Conservation (phyloP, 225 moss, liverwort and hornwort species). For the Sphagnum tenellum region DNA sequence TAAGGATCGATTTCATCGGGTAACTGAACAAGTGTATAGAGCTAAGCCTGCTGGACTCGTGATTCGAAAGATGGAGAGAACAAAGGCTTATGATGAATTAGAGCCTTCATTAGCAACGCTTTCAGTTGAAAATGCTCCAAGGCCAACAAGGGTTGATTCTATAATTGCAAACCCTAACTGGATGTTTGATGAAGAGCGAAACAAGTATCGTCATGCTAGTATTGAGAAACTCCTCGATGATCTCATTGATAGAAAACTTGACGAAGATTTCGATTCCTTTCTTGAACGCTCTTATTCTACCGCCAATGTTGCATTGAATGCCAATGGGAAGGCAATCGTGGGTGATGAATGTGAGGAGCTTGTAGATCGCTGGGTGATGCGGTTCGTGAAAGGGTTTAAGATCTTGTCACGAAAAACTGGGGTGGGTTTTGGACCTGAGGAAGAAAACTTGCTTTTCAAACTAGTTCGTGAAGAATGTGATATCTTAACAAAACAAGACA, state of each 20-base stretch:
- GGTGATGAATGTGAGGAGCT: conserved; percentile 39
- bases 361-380: conserved; percentile 38
- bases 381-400: conserved; percentile 37
- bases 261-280: conserved; percentile 33
- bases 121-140: conserved; percentile 22
- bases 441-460: conserved; percentile 35
- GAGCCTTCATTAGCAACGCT: conserved; percentile 8
- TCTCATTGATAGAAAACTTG: conserved; percentile 21
- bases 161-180: conserved; percentile 16
- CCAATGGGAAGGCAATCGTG: conserved; percentile 26
- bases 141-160: conserved; percentile 14
- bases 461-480: conserved; percentile 49
- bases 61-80: conserved; percentile 28
- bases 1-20: conserved; percentile 36
- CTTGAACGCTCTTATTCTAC: conserved; percentile 39
- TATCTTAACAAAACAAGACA: conserved; percentile 42
- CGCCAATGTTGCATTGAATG: conserved; percentile 35
- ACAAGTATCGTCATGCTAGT: conserved; percentile 28
- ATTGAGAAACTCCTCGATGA: conserved; percentile 28
- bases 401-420: conserved; percentile 25
- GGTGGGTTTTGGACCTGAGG: conserved; percentile 34
- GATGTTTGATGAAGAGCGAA: conserved; percentile 40
- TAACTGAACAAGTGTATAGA: conserved; percentile 28
- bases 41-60: conserved; percentile 35
- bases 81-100: conserved; percentile 10